Percentiles rank a stretch among this genome's conserved stretches.
Conservation (phyloP, 2,329 filamentous ascomycete species). For the Nothopassalora personata region DNA sequence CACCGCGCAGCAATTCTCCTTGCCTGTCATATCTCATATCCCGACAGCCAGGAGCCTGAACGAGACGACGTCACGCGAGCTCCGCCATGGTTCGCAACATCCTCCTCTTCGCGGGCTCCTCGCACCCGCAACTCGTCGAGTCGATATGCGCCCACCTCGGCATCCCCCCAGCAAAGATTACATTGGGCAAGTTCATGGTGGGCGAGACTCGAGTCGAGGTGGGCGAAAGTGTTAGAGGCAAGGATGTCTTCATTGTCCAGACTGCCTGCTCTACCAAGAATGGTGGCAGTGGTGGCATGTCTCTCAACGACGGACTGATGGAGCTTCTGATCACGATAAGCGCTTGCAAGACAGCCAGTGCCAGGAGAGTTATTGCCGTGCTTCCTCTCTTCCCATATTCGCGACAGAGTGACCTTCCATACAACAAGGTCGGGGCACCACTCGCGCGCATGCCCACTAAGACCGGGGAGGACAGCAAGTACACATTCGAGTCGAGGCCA, state of each 20-base stretch:
- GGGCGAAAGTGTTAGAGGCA: slow-evolving; percentile 90
- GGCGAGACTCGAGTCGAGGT: slow-evolving; percentile 96
- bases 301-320: slow-evolving; percentile 80
- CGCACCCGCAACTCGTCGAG: slow-evolving; percentile 81
- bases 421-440: slow-evolving; percentile 91
- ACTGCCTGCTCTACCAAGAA: slow-evolving; percentile 42
- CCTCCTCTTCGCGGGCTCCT: slow-evolving; percentile 86
- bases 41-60: neutral
- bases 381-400: slow-evolving; percentile 96
- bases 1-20: neutral
- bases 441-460: slow-evolving; percentile 64
- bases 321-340: slow-evolving; percentile 97
- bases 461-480: slow-evolving; percentile 55
- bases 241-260: slow-evolving; percentile 98
- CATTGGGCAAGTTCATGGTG: slow-evolving; percentile 86
- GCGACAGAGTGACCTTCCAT: slow-evolving; percentile 90
- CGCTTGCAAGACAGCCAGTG: slow-evolving; percentile 93
- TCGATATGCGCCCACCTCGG: slow-evolving; percentile 84
- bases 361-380: slow-evolving; percentile 86
- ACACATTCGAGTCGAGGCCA: slow-evolving; percentile 89
- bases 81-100: slow-evolving; percentile 83
- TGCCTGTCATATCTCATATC: neutral
- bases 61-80: neutral
- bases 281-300: slow-evolving; percentile 64
- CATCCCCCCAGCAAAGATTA: slow-evolving; percentile 75